Evolutionary conservation across 768 basidiomycete genomes (phyloP), one percentile per base, ranked within the genome.

Genomic region (Clitopilus hobsonii): DNA sequence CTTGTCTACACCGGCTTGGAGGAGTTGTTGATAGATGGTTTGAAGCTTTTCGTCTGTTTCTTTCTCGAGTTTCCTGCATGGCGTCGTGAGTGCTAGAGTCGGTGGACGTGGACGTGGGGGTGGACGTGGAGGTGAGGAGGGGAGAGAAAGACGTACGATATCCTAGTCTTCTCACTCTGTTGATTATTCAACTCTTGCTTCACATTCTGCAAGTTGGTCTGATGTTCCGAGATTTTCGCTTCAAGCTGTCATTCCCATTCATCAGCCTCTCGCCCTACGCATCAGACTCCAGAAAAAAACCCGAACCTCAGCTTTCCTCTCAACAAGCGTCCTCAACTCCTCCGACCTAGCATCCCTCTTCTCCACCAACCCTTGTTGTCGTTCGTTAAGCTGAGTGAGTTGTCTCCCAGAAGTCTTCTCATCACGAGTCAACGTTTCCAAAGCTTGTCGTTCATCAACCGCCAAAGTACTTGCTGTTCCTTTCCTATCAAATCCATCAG

Each of bases 31-130:
- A 64, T 91, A 89, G 2, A 91, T 79, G 13, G 84, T 85, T 51
- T 85, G 79, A 5, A 99, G 81, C 66, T 95, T 94, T 71, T 96
- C 96, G 65, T 96, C 95, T 23, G 88, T 82, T 63, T 99, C 95
- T 0, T 84, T 82, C 68, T 97, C 94, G 11, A 94, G 81, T 73
- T 92, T 90, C 47, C 94, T 98, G 60, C 5, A 49, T 22, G 24
- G 41, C 41, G 23, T 26, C 28, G 24, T 56, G 8, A 26, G 29
- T 4, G 4, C 20, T 49, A n/a, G 48, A n/a, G 13, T 6, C 5
- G 54, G 16, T 48, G 32, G 14, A 20, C 5, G n/a, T 50, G 13
- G 10, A 36, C 10, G n/a, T 3, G n/a, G 4, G 32, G 32, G n/a
- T 10, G 13, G n/a, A 36, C 8, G n/a, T 36, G 32, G 2, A 30